Percentiles rank a stretch among this genome's conserved stretches.
phyloP scores from a whole-genome alignment of 2,329 filamentous ascomycete genomes.

The Ophiocordyceps camponoti-rufipedis region DNA sequence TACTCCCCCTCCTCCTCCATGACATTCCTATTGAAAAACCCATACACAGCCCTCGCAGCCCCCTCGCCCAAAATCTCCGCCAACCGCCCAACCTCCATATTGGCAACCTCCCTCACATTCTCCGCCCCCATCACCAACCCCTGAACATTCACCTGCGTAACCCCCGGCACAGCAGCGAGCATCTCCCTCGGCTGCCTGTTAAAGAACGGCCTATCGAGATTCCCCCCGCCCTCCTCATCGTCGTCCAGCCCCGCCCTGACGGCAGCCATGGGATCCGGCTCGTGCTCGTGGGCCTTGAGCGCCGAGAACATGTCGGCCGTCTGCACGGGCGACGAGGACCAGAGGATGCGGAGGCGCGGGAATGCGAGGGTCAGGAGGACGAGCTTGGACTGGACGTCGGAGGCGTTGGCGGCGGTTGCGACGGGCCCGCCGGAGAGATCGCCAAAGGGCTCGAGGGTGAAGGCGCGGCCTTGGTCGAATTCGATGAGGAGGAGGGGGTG shows the following conservation, averaged over 20 bases:
- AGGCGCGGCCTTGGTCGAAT: slow-evolving; percentile 93
- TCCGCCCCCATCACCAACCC: slow-evolving; percentile 54
- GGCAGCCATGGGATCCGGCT: slow-evolving; percentile 79
- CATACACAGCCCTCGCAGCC: slow-evolving; percentile 51
- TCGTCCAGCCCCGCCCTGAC: slow-evolving; percentile 58
- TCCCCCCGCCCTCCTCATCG: slow-evolving; percentile 30
- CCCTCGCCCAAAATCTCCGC: slow-evolving; percentile 59
- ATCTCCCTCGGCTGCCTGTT: slow-evolving; percentile 82
- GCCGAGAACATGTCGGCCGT: slow-evolving; percentile 94
- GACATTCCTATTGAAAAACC: slow-evolving; percentile 59
- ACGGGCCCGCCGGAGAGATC: slow-evolving; percentile 46
- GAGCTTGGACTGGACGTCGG: slow-evolving; percentile 78
- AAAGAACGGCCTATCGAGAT: slow-evolving; percentile 24
- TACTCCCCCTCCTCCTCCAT: slow-evolving; percentile 28
- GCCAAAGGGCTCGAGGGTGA: slow-evolving; percentile 73
- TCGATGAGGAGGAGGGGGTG: slow-evolving; percentile 85
- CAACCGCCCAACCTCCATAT: slow-evolving; percentile 62
- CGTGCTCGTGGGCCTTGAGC: slow-evolving; percentile 73
- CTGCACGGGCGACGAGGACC: slow-evolving; percentile 85
- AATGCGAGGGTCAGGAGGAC: slow-evolving; percentile 88
- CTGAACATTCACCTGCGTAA: slow-evolving; percentile 62
- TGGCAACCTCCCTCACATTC: slow-evolving; percentile 67
- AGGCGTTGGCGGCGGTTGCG: slow-evolving; percentile 36
- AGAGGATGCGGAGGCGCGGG: slow-evolving; percentile 76
- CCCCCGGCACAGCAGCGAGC: slow-evolving; percentile 66